Evolutionary conservation across 2,329 filamentous ascomycete genomes (phyloP), one percentile per base, ranked within the genome.

Genomic region (Fusarium keratoplasticum): DNA sequence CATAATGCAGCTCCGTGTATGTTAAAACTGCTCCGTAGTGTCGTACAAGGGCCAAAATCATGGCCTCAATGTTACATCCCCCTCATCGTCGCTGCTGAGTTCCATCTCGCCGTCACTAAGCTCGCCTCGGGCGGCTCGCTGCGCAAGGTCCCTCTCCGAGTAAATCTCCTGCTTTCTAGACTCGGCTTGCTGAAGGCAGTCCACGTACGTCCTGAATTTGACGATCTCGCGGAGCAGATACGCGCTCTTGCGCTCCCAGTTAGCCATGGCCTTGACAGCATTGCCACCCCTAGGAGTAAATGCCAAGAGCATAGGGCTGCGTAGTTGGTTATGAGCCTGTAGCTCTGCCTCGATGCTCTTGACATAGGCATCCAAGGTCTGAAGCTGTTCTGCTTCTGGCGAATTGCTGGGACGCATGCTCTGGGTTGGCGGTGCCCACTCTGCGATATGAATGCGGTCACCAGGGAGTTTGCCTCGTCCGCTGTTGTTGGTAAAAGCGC

Each of bases 221-320:
- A 98, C 95, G 81, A 97, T 98, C 85, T 99, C 96, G 38, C 94
- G 89, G 14, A 98, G 87, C 44, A 99, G 85, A 81, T 98, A 98
- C 33, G 94, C 92, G 65, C 94, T 97, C 86, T 98, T 98, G 80
- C 93, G 92, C 86, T 99, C 95, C 96, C 96, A 99, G 83, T 99
- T 99, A 22, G 92, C 89, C 93, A 98, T 96, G 18, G 96, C 95
- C 83, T 93, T 95, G 71, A 86, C 87, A 18, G 92, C 90, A 79
- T 98, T 98, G 40, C 90, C 88, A 70, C 96, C 93, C 33, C 95
- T 90, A 4, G 95, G 93, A 16, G 94, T 95, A 81, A 97, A 98
- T 10, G 96, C 95, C 64, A 98, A 88, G 64, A 95, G 88, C 93
- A 98, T 96, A 3, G 95, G 92, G 66, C 91, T 91, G 75, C 96